phyloP scores from a whole-genome alignment of 441 rosid species.

The Pelargonium myrrhifolium region DNA sequence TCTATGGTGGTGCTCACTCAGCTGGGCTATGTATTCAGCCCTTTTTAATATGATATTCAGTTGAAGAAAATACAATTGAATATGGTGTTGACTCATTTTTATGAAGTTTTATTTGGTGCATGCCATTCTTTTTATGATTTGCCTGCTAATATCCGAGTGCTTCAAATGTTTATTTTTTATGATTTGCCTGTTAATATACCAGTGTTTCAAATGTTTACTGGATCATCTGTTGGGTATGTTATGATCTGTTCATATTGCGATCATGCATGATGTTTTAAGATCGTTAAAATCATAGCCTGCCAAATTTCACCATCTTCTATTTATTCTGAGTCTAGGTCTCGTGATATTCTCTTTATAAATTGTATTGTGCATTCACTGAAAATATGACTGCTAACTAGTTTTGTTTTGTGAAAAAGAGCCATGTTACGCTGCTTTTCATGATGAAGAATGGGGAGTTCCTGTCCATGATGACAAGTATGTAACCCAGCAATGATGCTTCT shows the following conservation, averaged over 20 bases:
- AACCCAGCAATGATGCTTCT: background rate
- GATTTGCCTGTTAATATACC: background rate
- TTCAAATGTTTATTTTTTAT: background rate
- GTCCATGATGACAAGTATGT: constrained; percentile 26
- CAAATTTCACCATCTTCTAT: background rate
- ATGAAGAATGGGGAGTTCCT: constrained; percentile 28
- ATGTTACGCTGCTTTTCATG: constrained; percentile 16
- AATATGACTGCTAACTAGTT: background rate
- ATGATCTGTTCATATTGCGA: background rate
- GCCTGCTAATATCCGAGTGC: background rate
- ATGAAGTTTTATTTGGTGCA: no score
- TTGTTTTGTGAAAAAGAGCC: constrained; percentile 5
- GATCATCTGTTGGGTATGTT: background rate
- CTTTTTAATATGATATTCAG: background rate
- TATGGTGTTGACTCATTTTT: no score
- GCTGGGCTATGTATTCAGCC: background rate
- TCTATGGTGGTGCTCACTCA: background rate
- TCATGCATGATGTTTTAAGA: background rate
- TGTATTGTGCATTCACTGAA: background rate
- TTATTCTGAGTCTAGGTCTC: background rate
- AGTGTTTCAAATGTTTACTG: background rate
- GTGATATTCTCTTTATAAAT: background rate
- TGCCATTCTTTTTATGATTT: no score
- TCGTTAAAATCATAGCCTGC: background rate
- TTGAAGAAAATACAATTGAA: background rate